Evolutionary conservation across 345 rosid species (phyloP).

Genomic region (Ceriops tagal): DNA sequence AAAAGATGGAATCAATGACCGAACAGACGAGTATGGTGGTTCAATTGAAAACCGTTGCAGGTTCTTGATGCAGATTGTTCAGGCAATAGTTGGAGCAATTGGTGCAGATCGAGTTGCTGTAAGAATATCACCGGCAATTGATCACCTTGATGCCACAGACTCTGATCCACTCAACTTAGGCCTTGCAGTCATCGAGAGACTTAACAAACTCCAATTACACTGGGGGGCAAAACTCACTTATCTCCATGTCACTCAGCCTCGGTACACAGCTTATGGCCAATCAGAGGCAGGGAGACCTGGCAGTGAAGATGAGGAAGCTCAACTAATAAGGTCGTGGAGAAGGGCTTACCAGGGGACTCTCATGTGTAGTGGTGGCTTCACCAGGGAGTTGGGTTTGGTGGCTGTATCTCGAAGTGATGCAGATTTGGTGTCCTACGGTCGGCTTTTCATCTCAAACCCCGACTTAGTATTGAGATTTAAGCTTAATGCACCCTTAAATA

Average conservation of each 20-base stretch:
- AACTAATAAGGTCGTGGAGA: conserved; percentile 44
- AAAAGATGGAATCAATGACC: conserved; percentile 74
- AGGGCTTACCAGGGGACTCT: conserved; percentile 63
- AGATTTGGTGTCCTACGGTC: conserved; percentile 75
- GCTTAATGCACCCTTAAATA: conserved; percentile 50
- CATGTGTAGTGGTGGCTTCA: conserved; percentile 74
- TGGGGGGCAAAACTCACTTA: conserved; percentile 57
- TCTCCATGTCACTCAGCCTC: conserved; percentile 84
- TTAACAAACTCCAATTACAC: conserved; percentile 52
- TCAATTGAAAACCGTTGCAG: conserved; percentile 62
- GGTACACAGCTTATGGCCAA: conserved; percentile 57
- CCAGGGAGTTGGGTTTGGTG: conserved; percentile 60
- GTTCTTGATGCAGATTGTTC: conserved; percentile 54
- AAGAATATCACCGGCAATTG: conserved; percentile 81
- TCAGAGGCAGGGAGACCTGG: conserved; percentile 57
- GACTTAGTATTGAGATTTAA: conserved; percentile 64
- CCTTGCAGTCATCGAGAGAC: conserved; percentile 48
- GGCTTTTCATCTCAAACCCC: conserved; percentile 76
- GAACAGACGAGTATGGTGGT: conserved; percentile 78
- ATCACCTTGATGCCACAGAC: conserved; percentile 71
- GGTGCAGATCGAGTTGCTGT: conserved; percentile 59
- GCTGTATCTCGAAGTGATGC: conserved; percentile 65
- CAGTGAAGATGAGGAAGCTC: conserved; percentile 55
- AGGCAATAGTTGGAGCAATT: conserved; percentile 50
- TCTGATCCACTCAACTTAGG: conserved; percentile 74